Evolutionary conservation across 805 yeast species (phyloP), one percentile per base, ranked within the genome.

Genomic region (Candida nanaspora): DNA sequence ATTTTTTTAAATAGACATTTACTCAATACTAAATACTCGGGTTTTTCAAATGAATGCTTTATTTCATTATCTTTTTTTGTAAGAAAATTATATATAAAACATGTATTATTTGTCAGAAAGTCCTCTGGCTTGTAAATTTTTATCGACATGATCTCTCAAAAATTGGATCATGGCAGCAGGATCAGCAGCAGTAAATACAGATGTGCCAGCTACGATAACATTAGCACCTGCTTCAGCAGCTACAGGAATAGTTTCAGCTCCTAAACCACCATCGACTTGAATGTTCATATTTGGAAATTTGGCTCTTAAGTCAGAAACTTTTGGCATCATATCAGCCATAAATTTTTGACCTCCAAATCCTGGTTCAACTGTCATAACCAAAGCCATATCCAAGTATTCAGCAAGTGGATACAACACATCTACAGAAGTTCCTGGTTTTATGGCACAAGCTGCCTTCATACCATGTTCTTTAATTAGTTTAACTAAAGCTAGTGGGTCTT

Each of bases 191-290:
- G 80, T 80, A 68, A 89, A 93, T 14, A 91, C 94, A 38, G 95
- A 76, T 14, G 97, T 91, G 35, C 98, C 98, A 3, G 98, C 97
- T 37, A 93, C 98, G 56, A 93, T 88, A 37, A 89, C 96, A 57
- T 93, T 93, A 39, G 98, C 98, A 42, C 98, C 98, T 10, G 98
- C 97, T 40, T 76, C 73, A n/a, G 97, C 96, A 33, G 97, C 97
- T 16, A 69, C 73, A 40, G 79, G 83, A 37, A 91, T 81, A 2
- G 95, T 93, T 34, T 78, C 88, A 48, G 79, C 80, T 43, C 94
- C 94, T 44, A 93, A 68, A 0, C 98, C 98, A 49, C 98, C 98
- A 62, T 93, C 98, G 16, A 93, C 98, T 66, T 93, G 91, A 51
- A 93, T 86, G 64, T 91, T 81, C 59, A 91, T 68, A 16, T 80